Evolutionary conservation across 164 flowering plant genomes (phyloP).

Genomic region (Annona cherimola): DNA sequence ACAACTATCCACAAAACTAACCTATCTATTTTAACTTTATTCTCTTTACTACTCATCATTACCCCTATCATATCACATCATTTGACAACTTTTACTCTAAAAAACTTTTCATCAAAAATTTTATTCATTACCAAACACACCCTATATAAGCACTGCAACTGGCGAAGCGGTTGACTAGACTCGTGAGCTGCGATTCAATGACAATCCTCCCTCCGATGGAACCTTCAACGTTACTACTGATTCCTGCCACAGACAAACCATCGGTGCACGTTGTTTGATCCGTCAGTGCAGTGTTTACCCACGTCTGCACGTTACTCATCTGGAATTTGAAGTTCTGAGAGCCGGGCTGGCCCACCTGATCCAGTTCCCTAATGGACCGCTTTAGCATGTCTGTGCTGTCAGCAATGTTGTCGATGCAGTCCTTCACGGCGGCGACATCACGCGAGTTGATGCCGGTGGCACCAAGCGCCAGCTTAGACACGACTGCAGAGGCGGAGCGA

Average conservation of each 20-base stretch:
- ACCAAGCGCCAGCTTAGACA: slow-evolving; percentile 10
- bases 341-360: slow-evolving; percentile 8
- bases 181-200: slow-evolving; percentile 25
- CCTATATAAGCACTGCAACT: background rate
- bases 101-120: too few relatives aligned
- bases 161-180: slow-evolving; percentile 30
- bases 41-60: too few relatives aligned
- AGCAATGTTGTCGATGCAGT: slow-evolving; percentile 33
- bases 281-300: slow-evolving; percentile 44
- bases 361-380: slow-evolving; percentile 24
- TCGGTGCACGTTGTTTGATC: slow-evolving; percentile 33
- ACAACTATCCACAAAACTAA: too few relatives aligned
- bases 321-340: slow-evolving; percentile 24
- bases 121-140: too few relatives aligned
- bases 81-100: too few relatives aligned
- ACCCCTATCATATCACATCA: too few relatives aligned
- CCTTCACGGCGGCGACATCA: slow-evolving; percentile 21
- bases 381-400: slow-evolving; percentile 27
- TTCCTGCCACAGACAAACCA: slow-evolving; percentile 22
- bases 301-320: slow-evolving; percentile 36
- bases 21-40: too few relatives aligned
- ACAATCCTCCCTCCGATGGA: slow-evolving; percentile 14
- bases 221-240: slow-evolving; percentile 11
- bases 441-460: slow-evolving; percentile 10
- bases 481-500: slow-evolving; percentile 12